Percentiles rank a stretch among this genome's conserved stretches.
Evolutionary conservation across 2,329 filamentous ascomycete species (phyloP).

Genomic region (Kalaharituber pfeilii): DNA sequence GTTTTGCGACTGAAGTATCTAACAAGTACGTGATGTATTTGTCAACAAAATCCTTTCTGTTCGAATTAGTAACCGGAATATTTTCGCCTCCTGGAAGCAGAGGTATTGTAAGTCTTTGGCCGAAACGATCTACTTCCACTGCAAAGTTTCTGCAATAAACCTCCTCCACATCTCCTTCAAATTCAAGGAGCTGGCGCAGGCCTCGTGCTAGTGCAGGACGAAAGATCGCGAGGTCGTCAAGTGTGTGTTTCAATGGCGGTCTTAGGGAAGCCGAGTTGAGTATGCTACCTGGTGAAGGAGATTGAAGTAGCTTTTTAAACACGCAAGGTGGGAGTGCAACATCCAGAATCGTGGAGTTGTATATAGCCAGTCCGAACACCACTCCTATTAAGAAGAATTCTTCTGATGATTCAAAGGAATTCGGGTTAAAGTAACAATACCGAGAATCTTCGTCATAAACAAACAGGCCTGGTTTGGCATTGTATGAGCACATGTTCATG

Average conservation of each 20-base stretch:
- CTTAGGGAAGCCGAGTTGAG: slow-evolving; percentile 40
- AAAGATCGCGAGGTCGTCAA: slow-evolving; percentile 71
- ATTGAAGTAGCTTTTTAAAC: slow-evolving; percentile 69
- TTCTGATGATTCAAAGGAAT: slow-evolving; percentile 76
- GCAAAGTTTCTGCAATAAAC: slow-evolving; percentile 73
- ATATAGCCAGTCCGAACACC: slow-evolving; percentile 74
- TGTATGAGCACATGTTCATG: not conserved
- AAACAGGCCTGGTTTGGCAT: slow-evolving; percentile 51
- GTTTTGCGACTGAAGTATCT: slow-evolving; percentile 57
- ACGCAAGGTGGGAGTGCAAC: slow-evolving; percentile 75
- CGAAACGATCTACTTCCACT: slow-evolving; percentile 60
- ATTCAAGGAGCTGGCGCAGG: slow-evolving; percentile 59
- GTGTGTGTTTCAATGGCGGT: slow-evolving; percentile 48
- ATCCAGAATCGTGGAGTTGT: slow-evolving; percentile 86
- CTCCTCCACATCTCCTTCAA: slow-evolving; percentile 63
- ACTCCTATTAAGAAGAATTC: slow-evolving; percentile 84
- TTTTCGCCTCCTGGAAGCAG: slow-evolving; percentile 58
- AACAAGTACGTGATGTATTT: slow-evolving; percentile 66
- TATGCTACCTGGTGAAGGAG: slow-evolving; percentile 45
- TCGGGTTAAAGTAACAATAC: slow-evolving; percentile 85
- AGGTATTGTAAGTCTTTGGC: slow-evolving; percentile 45
- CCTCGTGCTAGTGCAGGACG: slow-evolving; percentile 59
- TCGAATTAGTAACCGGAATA: slow-evolving; percentile 63
- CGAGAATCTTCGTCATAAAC: slow-evolving; percentile 78
- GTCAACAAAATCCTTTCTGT: slow-evolving; percentile 72